Evolutionary conservation across 495 filamentous ascomycete genomes (phyloP).

Genomic region (Sordaria brevicollis): DNA sequence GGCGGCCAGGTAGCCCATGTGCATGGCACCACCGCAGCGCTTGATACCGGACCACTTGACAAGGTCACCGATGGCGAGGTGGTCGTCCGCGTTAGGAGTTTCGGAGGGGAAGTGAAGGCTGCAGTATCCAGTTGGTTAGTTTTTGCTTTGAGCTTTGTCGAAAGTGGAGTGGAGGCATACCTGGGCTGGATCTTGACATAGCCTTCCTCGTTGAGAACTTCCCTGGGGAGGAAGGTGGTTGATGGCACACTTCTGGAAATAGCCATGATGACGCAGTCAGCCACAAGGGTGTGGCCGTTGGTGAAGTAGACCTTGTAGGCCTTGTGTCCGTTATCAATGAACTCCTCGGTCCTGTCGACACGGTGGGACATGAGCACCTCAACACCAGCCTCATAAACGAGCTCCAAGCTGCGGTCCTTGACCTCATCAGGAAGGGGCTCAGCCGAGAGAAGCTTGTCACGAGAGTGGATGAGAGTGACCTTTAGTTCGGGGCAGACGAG

Average conservation of each 20-base stretch:
- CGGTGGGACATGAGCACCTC: constrained; percentile 44
- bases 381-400: constrained; percentile 45
- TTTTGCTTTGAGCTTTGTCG: not conserved
- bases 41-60: constrained; percentile 59
- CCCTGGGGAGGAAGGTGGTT: constrained; percentile 41
- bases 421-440: constrained; percentile 59
- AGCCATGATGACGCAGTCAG: constrained; percentile 49
- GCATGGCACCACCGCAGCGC: constrained; percentile 58
- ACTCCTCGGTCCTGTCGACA: constrained; percentile 27
- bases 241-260: constrained; percentile 46
- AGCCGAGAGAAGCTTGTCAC: constrained; percentile 49
- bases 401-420: constrained; percentile 39
- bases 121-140: not conserved
- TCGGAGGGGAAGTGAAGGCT: constrained; percentile 36
- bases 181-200: constrained; percentile 44
- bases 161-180: constrained; percentile 2
- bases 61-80: constrained; percentile 50
- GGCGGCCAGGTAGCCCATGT: constrained; percentile 51
- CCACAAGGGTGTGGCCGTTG: constrained; percentile 40
- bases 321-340: constrained; percentile 17
- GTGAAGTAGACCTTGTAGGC: constrained; percentile 39
- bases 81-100: constrained; percentile 40
- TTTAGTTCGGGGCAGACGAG: constrained; percentile 43
- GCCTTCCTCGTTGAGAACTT: constrained; percentile 40
- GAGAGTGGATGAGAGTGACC: constrained; percentile 59